These are phyloP conservation scores for Quercus rubra DNA, from an alignment of 306 rosid genomes.

Conservation along the genomic window DNA sequence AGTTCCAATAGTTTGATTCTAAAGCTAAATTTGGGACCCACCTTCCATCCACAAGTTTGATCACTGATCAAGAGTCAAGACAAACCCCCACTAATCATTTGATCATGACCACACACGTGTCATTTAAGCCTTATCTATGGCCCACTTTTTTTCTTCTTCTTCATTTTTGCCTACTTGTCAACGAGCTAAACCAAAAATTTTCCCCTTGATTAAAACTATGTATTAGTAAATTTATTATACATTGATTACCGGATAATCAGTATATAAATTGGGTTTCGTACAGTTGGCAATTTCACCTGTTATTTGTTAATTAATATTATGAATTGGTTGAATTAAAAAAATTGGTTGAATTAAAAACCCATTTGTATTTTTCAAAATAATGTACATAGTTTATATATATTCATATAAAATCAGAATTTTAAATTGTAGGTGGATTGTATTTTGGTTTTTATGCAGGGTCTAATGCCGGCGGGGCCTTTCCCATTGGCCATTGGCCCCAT, in stretches of 20 bases:
- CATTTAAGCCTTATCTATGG: neutral
- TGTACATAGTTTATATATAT: neutral
- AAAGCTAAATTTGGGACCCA: constrained; percentile 5
- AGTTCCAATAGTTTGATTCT: neutral
- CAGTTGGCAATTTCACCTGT: constrained; percentile 9
- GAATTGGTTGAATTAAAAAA: neutral
- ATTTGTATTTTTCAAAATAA: constrained; percentile 6
- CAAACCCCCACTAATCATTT: neutral
- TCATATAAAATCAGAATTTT: neutral
- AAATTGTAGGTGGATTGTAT: neutral
- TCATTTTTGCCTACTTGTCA: neutral
- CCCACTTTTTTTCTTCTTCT: neutral
- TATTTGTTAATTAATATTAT: neutral
- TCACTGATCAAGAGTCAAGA: neutral
- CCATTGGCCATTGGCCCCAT: neutral
- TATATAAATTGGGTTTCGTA: neutral
- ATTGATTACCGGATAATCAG: constrained; percentile 1
- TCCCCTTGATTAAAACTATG: neutral
- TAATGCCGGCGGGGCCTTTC: neutral
- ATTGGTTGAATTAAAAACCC: neutral
- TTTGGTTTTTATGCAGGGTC: constrained; percentile 1
- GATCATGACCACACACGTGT: constrained; percentile 1
- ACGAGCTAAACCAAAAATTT: neutral
- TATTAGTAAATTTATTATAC: neutral
- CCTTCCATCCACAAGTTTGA: neutral